These are phyloP conservation scores for Candida anutae DNA, from an alignment of 1,139 yeast genomes.

Conservation along the genomic window DNA sequence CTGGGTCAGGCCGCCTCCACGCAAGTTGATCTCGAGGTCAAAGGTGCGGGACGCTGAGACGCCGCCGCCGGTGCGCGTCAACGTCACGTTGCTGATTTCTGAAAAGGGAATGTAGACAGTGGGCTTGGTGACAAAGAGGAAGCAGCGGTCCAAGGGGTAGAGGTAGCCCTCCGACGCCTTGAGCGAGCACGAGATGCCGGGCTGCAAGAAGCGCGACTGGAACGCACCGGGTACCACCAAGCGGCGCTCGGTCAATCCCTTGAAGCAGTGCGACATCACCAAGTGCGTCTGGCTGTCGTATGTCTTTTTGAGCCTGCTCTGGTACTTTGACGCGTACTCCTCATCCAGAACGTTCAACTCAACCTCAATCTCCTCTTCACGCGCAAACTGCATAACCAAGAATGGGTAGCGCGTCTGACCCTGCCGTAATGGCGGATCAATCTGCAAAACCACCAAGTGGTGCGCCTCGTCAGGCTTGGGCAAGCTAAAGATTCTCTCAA, in stretches of 20 bases:
- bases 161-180: slow-evolving; percentile 94
- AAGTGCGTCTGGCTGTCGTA: slow-evolving; percentile 81
- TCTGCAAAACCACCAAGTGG: slow-evolving; percentile 78
- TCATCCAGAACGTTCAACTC: slow-evolving; percentile 81
- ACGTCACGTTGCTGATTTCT: slow-evolving; percentile 68
- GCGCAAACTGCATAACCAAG: slow-evolving; percentile 78
- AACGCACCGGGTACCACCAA: slow-evolving; percentile 83
- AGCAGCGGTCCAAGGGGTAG: slow-evolving; percentile 84
- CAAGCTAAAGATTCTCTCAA: slow-evolving; percentile 82
- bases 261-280: slow-evolving; percentile 82
- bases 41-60: slow-evolving; percentile 81
- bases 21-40: slow-evolving; percentile 74
- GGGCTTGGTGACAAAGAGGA: slow-evolving; percentile 89
- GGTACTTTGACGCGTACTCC: slow-evolving; percentile 70
- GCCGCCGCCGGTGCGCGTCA: slow-evolving; percentile 85
- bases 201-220: slow-evolving; percentile 63
- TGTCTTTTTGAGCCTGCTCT: slow-evolving; percentile 64
- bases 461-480: slow-evolving; percentile 95
- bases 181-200: slow-evolving; percentile 85
- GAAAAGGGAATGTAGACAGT: slow-evolving; percentile 84
- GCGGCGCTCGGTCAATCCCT: slow-evolving; percentile 84
- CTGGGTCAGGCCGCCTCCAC: slow-evolving; percentile 30
- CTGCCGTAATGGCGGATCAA: slow-evolving; percentile 84
- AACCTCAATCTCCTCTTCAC: slow-evolving; percentile 86
- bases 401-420: slow-evolving; percentile 97